Evolutionary conservation across 2,329 filamentous ascomycete genomes (phyloP).

Genomic region (Diaporthe capsici): DNA sequence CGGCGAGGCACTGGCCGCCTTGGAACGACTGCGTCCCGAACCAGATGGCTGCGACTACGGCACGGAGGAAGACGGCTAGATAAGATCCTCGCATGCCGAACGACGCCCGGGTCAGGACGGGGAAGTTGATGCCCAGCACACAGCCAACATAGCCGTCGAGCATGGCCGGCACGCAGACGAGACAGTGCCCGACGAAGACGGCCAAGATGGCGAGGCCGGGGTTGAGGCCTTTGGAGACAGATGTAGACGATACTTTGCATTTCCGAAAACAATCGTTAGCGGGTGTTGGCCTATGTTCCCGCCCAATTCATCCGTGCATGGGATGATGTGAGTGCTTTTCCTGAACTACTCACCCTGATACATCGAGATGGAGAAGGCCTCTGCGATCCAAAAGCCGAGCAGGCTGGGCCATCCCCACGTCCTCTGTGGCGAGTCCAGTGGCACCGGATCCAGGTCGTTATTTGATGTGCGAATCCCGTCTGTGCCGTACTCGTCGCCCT

Average conservation of each 20-base stretch:
- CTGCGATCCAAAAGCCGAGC: constrained; percentile 34
- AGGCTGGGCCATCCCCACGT: constrained; percentile 35
- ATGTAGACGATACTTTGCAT: constrained; percentile 22
- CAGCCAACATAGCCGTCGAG: constrained; percentile 63
- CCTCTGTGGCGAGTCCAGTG: constrained; percentile 24
- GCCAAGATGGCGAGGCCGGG: constrained; percentile 31
- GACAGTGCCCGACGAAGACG: constrained; percentile 68
- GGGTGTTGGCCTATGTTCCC: neutral
- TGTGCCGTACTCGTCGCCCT: neutral
- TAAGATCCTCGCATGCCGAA: constrained; percentile 62
- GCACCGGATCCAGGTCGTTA: constrained; percentile 31
- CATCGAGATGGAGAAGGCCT: constrained; percentile 36
- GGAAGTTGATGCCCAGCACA: constrained; percentile 61
- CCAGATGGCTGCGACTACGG: constrained; percentile 66
- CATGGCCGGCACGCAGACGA: constrained; percentile 68
- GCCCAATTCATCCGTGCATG: neutral
- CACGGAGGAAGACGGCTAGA: constrained; percentile 55
- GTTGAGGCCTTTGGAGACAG: constrained; percentile 32
- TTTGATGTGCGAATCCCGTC: constrained; percentile 17
- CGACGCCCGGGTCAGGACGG: constrained; percentile 58
- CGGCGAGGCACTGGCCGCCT: constrained; percentile 65
- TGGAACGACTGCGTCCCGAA: constrained; percentile 77
- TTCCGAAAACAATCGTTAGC: neutral
- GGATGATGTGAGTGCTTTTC: neutral
- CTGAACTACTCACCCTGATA: constrained; percentile 16